Evolutionary conservation across 805 yeast genomes (phyloP), one percentile per base, ranked within the genome.

Genomic region (Groenewaldozyma salmanticensis): DNA sequence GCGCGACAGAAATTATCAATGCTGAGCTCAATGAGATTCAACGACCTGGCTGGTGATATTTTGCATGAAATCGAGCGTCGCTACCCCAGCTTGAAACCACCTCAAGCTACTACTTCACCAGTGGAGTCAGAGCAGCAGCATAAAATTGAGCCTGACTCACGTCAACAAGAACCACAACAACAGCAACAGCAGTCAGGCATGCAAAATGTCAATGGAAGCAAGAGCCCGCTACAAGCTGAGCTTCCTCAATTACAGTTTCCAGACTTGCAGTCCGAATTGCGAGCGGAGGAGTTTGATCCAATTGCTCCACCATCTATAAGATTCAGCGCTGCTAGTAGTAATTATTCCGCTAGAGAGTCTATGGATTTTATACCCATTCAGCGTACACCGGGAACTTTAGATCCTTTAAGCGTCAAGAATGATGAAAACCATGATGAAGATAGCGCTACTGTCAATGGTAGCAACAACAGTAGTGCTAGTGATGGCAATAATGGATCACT

Each of bases 1-100:
- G 97, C 98, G 1, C 73, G 99, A 52, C 84, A 84, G 60, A 90
- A 88, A 62, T 71, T 92, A 51, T 81, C 96, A 4, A 77, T 83
- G 37, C 72, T 92, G 44, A 92, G 95, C 1, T 77, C 79, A 38
- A 60, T 79, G 2, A 65, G 97, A 46, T 92, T 92, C 64, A 79
- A 80, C 52, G 98, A 90, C 58, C 73, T 92, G 58, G 94, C 86
- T 16, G 79, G 82, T 43, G 99, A 92, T 58, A 87, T 92, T 33
- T 67, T 82, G 33, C 84, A 67, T 58, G 98, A 92, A 60, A 83
- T 87, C 38, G 86, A 81, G 54, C 74, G 95, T 54, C 67, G 95
- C 52, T 68, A 70, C 20, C 75, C 79, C 39, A 75, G 77, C 52
- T 52, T 58, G 16, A 21, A 27, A 3, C 35, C 38, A 3, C 9